A percentile compares a stretch with the other conserved stretches of the same genome.
Evolutionary conservation across 1,284 basidiomycete species (phyloP).

Genomic region (Limonomyces culmigenus): DNA sequence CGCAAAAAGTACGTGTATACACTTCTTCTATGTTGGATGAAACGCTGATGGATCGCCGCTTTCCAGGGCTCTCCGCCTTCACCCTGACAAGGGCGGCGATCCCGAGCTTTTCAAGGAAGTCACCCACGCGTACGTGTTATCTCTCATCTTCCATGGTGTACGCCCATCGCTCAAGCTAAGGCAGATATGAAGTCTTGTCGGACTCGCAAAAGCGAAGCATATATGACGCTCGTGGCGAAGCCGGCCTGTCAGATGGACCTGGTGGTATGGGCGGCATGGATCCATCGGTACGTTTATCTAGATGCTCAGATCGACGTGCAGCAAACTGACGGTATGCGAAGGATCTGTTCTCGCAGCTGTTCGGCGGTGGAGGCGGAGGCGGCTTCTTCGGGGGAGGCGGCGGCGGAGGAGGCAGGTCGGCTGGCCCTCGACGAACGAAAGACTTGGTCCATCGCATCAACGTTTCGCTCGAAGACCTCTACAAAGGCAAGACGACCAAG

Average conservation of each 20-base stretch:
- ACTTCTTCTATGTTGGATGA: slow-evolving; percentile 1
- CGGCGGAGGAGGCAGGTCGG: slow-evolving; percentile 41
- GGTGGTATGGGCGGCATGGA: slow-evolving; percentile 95
- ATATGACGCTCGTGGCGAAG: slow-evolving; percentile 91
- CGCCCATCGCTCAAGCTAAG: no score
- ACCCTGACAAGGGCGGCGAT: slow-evolving; percentile 96
- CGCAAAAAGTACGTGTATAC: slow-evolving; percentile 71
- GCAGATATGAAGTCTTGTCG: slow-evolving; percentile 85
- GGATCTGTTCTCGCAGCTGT: slow-evolving; percentile 97
- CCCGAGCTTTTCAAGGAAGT: slow-evolving; percentile 97
- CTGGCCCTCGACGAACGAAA: slow-evolving; percentile 92
- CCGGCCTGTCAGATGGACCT: slow-evolving; percentile 65
- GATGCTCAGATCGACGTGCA: no score
- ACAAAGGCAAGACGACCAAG: slow-evolving; percentile 97
- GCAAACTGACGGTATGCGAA: no score
- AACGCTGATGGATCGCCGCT: slow-evolving; percentile 5
- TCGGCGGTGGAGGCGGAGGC: no score
- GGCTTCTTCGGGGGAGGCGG: slow-evolving; percentile 47
- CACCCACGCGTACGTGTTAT: slow-evolving; percentile 70
- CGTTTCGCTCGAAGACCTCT: slow-evolving; percentile 94
- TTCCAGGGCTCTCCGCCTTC: slow-evolving; percentile 67
- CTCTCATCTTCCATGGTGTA: slow-evolving; percentile 1
- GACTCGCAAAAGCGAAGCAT: slow-evolving; percentile 73
- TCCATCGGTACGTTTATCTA: slow-evolving; percentile 75
- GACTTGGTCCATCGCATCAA: slow-evolving; percentile 96